phyloP scores from a whole-genome alignment of 768 basidiomycete species.

The Boletus edulis region DNA sequence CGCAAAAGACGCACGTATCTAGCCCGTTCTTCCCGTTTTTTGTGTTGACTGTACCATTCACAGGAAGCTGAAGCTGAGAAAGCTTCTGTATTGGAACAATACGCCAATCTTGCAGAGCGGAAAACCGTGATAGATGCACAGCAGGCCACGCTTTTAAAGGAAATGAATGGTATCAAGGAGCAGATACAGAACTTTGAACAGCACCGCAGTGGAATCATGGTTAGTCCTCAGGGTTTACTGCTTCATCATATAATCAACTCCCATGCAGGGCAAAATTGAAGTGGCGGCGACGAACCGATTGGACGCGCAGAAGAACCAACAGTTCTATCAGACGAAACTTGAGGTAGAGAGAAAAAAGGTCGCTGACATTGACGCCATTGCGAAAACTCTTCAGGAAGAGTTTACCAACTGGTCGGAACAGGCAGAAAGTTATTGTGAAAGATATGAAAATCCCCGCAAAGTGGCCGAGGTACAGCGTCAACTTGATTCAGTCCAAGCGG shows the following conservation, averaged over 20 bases:
- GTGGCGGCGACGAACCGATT: constrained; percentile 48
- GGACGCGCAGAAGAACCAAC: constrained; percentile 45
- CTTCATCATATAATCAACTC: not conserved
- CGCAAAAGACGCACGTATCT: constrained; percentile 47
- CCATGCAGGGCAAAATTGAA: constrained; percentile 47
- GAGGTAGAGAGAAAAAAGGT: constrained; percentile 47
- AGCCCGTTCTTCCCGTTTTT: not conserved
- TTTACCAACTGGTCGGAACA: constrained; percentile 64
- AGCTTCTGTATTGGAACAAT: constrained; percentile 45
- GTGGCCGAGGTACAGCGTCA: constrained; percentile 54
- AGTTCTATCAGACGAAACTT: constrained; percentile 53
- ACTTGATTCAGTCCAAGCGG: constrained; percentile 60
- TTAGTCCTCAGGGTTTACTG: constrained; percentile 30
- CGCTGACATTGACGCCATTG: constrained; percentile 41
- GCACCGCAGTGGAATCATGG: constrained; percentile 40
- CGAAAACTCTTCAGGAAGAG: constrained; percentile 56
- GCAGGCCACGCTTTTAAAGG: constrained; percentile 41
- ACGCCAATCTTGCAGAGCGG: constrained; percentile 40
- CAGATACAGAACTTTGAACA: constrained; percentile 54
- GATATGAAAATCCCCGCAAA: constrained; percentile 56
- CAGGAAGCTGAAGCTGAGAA: constrained; percentile 61
- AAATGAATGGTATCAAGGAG: constrained; percentile 45
- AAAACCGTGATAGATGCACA: constrained; percentile 47
- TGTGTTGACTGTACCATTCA: not conserved
- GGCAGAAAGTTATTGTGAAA: constrained; percentile 61